Evolutionary conservation across 306 rosid species (phyloP).

Genomic region (Quercus ilex): DNA sequence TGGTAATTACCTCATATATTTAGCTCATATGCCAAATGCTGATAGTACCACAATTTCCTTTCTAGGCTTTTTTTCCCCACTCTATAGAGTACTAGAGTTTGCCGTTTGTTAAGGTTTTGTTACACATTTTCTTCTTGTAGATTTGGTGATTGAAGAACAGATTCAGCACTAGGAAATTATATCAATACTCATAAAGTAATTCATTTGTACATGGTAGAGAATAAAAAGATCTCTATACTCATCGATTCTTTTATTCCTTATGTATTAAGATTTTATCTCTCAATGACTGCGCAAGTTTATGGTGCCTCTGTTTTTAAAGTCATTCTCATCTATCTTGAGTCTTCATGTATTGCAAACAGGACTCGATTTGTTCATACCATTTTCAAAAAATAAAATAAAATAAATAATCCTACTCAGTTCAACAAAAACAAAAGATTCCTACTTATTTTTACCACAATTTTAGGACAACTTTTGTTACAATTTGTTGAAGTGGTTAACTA

Average conservation of each 20-base stretch:
- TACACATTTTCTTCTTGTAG: not conserved
- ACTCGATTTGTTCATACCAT: not conserved
- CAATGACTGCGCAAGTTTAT: not conserved
- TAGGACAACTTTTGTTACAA: too few species aligned
- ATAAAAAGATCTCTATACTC: not conserved
- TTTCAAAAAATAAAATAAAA: not conserved
- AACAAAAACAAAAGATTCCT: too few species aligned
- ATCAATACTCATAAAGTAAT: not conserved
- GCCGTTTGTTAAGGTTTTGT: not conserved
- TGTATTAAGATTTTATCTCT: not conserved
- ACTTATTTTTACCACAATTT: too few species aligned
- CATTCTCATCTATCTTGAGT: not conserved
- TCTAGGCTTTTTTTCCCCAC: not conserved
- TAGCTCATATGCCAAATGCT: not conserved
- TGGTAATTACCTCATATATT: not conserved
- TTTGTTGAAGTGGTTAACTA: too few species aligned
- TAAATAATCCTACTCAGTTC: not conserved
- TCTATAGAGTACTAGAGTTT: not conserved
- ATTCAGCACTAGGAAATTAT: not conserved
- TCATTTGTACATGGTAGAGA: slow-evolving; percentile 3
- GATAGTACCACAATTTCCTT: not conserved
- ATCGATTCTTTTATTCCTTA: not conserved
- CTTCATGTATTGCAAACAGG: not conserved
- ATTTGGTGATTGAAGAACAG: not conserved
- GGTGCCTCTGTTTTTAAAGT: not conserved